Evolutionary conservation across 1,284 basidiomycete species (phyloP).

Genomic region (Marasmius sp.): DNA sequence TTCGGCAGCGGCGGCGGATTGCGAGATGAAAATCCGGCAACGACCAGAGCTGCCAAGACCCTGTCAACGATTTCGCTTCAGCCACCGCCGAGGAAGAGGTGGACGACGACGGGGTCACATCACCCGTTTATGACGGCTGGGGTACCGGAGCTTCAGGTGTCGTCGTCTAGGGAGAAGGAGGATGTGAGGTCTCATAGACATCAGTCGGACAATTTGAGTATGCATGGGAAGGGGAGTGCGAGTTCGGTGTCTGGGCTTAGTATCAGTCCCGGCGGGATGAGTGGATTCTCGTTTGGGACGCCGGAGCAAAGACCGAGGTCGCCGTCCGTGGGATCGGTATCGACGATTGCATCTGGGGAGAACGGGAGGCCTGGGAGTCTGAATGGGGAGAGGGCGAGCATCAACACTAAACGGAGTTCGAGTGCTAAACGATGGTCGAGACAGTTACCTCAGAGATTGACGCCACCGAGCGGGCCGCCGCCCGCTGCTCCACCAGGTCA

Average conservation of each 20-base stretch:
- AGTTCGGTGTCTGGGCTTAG: neutral
- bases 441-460: constrained; percentile 52
- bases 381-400: constrained; percentile 4
- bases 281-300: constrained; percentile 12
- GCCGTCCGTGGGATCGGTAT: constrained; percentile 7
- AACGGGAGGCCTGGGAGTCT: constrained; percentile 2
- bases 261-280: constrained; percentile 2
- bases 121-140: neutral
- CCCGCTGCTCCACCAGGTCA: constrained; percentile 43
- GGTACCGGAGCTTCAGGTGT: neutral
- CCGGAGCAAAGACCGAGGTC: constrained; percentile 12
- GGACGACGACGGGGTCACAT: constrained; percentile 33
- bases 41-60: constrained; percentile 26
- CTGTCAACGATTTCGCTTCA: constrained; percentile 53
- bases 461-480: constrained; percentile 59
- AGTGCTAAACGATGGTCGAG: constrained; percentile 58
- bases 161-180: constrained; percentile 24
- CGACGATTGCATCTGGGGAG: constrained; percentile 11
- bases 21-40: constrained; percentile 11
- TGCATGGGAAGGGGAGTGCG: neutral
- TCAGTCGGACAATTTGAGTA: constrained; percentile 13
- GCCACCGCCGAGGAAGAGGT: constrained; percentile 63
- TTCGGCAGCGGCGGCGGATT: constrained; percentile 15
- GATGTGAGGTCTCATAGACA: constrained; percentile 18
- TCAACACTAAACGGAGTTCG: constrained; percentile 33